phyloP scores from a whole-genome alignment of 371 early-diverging fungal species.

The Circinella minor region DNA sequence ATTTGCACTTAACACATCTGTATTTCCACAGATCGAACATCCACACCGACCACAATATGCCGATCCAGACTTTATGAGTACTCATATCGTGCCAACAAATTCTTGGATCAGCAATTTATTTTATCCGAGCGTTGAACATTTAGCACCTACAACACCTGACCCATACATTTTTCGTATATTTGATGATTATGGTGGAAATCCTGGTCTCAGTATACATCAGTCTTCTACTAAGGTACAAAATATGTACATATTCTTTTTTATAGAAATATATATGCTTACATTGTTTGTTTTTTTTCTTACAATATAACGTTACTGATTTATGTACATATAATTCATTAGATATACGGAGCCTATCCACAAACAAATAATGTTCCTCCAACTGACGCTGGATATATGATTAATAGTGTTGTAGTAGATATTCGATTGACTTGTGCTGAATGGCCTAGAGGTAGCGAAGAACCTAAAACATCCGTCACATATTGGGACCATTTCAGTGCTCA shows the following conservation, averaged over 20 bases:
- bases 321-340: constrained; percentile 18
- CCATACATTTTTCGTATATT: constrained; percentile 49
- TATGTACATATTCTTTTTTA: not conserved
- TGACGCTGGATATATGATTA: constrained; percentile 44
- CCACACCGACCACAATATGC: constrained; percentile 43
- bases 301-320: not conserved
- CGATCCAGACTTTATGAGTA: constrained; percentile 10
- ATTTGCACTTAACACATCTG: not conserved
- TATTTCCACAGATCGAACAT: constrained; percentile 24
- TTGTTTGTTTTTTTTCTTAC: not conserved
- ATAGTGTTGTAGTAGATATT: constrained; percentile 43
- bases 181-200: constrained; percentile 45
- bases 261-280: not conserved
- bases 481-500: constrained; percentile 48
- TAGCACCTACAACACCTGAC: constrained; percentile 52
- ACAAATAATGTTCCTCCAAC: constrained; percentile 47
- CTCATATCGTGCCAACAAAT: constrained; percentile 46
- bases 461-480: constrained; percentile 24
- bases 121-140: constrained; percentile 40
- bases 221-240: constrained; percentile 8
- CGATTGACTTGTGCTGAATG: constrained; percentile 46
- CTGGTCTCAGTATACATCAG: constrained; percentile 47
- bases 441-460: constrained; percentile 13
- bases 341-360: constrained; percentile 38
- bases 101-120: constrained; percentile 56